Evolutionary conservation across 108 stramenopile genomes (phyloP), one percentile per base, ranked within the genome.

Genomic region (Ochromonas danica): DNA sequence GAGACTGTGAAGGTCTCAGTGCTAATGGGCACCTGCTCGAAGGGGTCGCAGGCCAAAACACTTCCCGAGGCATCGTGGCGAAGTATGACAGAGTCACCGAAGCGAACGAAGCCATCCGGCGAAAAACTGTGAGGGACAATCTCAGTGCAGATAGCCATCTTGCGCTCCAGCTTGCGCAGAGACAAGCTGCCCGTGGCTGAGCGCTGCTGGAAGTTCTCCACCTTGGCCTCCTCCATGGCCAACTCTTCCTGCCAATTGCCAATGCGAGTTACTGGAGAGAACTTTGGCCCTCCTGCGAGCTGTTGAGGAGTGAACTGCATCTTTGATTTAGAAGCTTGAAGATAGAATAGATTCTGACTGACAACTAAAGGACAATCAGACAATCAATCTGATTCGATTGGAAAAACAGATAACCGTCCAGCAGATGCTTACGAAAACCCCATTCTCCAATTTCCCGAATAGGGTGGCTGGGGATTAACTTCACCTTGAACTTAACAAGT

Each of bases 281-380:
- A 80, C 33, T 38, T 14, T 6, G 70, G 79, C 1, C 79, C 79
- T 3, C 79, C 79, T 6, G 65, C 67, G 14, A 80, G 25, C 30
- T 80, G 79, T 33, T 80, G 79, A 22, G 79, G 79, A 80, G 65
- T 80, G 70, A 63, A 80, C 71, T 86, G 81, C 86, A 86, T 86
- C 25, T 61, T 83, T 57, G 51, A 57, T 57, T 22, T 17, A 10
- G 51, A 57, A 10, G 51, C 17, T 22, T 57, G 51, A 57, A 17
- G 51, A 10, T 17, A 10, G 22, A 57, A 57, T 57, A 57, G 17
- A 57, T 22, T 17, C 17, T 17, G 10, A 57, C 51, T 10, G 22
- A 22, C 10, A 57, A 22, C 17, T 10, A 17, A 57, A 57, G 51
- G 17, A 10, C 51, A 57, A 57, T 10, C 51, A 57, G 51, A 57